phyloP scores from a whole-genome alignment of 441 rosid species.

The Populus hybrid region DNA sequence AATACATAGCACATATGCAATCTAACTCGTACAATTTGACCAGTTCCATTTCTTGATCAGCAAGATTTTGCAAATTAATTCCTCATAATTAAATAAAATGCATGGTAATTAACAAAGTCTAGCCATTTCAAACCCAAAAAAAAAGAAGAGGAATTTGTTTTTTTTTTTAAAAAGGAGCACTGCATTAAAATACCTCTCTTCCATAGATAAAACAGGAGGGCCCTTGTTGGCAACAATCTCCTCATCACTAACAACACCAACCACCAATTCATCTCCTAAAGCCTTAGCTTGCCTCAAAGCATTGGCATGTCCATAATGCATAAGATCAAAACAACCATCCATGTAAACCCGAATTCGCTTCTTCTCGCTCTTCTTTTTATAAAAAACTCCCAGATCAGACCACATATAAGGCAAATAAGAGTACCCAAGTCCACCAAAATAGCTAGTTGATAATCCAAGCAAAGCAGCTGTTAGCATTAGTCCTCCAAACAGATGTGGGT shows the following conservation, averaged over 20 bases:
- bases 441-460: conserved; percentile 61
- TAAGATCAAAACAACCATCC: conserved; percentile 98
- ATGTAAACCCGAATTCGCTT: conserved; percentile 81
- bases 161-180: neutral
- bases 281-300: conserved; percentile 92
- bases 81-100: neutral
- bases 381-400: conserved; percentile 42
- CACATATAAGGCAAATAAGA: conserved; percentile 36
- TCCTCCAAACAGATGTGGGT: conserved; percentile 64
- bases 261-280: conserved; percentile 86
- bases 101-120: neutral
- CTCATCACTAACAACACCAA: conserved; percentile 87
- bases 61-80: neutral
- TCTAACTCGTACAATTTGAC: neutral
- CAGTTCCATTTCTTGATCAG: neutral
- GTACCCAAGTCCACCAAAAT: conserved; percentile 56
- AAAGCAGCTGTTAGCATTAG: conserved; percentile 60
- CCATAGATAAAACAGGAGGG: conserved; percentile 85
- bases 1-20: neutral
- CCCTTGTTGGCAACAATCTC: conserved; percentile 93
- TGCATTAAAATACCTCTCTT: conserved; percentile 58
- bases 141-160: neutral
- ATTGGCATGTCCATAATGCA: conserved; percentile 98
- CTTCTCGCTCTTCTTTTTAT: conserved; percentile 40
- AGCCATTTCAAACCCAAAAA: neutral